A percentile compares a stretch with the other conserved stretches of the same genome.
Conservation (phyloP, 2,329 filamentous ascomycete genomes). For the Aspergillus intermedius region DNA sequence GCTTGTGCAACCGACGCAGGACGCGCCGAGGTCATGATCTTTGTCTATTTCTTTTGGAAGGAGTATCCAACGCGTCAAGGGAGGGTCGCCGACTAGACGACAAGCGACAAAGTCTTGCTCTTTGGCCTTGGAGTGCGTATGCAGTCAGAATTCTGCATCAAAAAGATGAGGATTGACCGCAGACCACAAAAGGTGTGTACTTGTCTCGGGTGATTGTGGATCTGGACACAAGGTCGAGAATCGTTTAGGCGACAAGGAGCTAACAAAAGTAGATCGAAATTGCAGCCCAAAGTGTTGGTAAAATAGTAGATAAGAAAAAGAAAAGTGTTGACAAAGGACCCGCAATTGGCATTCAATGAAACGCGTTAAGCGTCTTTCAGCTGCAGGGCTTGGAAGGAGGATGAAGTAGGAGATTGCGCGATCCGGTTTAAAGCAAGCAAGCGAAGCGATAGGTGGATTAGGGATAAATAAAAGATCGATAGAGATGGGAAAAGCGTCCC, state of each 20-base stretch:
- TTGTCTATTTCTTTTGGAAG: background rate
- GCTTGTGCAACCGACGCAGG: constrained; percentile 49
- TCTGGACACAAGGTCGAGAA: constrained; percentile 2
- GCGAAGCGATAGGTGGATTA: background rate
- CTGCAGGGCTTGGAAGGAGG: background rate
- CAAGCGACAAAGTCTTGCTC: background rate
- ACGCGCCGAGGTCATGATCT: constrained; percentile 35
- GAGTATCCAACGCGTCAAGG: background rate
- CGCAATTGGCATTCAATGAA: background rate
- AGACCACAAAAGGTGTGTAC: constrained; percentile 2
- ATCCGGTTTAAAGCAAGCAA: no score
- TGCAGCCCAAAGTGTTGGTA: background rate
- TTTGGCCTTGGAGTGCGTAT: background rate
- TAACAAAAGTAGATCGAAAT: constrained; percentile 13
- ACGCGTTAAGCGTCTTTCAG: background rate
- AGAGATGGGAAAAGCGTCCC: background rate
- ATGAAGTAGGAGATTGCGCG: background rate
- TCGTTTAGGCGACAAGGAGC: constrained; percentile 23
- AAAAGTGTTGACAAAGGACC: background rate
- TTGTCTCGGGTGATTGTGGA: constrained; percentile 18
- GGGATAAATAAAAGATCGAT: background rate
- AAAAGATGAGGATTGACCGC: constrained; percentile 3
- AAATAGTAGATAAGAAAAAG: background rate
- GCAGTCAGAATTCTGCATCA: background rate
- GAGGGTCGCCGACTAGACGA: background rate